These are phyloP conservation scores for Maudiozyma turicensis DNA, from an alignment of 805 yeast genomes.

Conservation along the genomic window DNA sequence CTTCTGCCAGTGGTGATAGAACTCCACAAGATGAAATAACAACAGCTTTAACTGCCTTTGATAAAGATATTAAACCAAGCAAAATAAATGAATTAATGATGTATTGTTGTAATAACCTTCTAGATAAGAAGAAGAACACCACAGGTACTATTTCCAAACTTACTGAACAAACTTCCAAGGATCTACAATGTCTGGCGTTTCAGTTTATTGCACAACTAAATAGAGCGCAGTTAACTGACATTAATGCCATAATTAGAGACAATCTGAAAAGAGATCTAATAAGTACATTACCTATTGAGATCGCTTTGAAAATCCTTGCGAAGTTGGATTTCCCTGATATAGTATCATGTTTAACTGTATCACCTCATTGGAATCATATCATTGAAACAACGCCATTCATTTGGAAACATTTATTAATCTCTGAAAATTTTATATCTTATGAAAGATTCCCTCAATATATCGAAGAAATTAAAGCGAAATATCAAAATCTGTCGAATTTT, in stretches of 20 bases:
- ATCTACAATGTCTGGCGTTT: slow-evolving; percentile 19
- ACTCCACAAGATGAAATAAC: slow-evolving; percentile 2
- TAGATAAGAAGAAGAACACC: background rate
- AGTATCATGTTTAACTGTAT: slow-evolving; percentile 52
- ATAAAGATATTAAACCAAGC: background rate
- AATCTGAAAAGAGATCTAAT: slow-evolving; percentile 64
- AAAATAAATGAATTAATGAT: background rate
- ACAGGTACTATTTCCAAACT: background rate
- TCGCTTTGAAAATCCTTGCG: slow-evolving; percentile 53
- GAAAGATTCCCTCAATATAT: slow-evolving; percentile 36
- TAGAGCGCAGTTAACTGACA: slow-evolving; percentile 26
- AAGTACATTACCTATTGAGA: slow-evolving; percentile 62
- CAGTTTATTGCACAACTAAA: slow-evolving; percentile 17
- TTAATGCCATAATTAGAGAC: slow-evolving; percentile 23
- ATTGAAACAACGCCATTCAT: slow-evolving; percentile 49
- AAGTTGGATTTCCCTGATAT: slow-evolving; percentile 57
- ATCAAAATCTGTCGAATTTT: slow-evolving; percentile 18
- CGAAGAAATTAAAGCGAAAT: slow-evolving; percentile 17
- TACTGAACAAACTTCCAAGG: background rate
- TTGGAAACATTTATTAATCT: slow-evolving; percentile 59
- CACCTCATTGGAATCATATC: slow-evolving; percentile 58
- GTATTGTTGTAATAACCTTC: background rate
- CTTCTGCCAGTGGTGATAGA: slow-evolving; percentile 23
- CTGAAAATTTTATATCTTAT: slow-evolving; percentile 49
- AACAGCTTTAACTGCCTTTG: background rate